Base-by-base conservation (phyloP, 1,139 yeast species). In the Zygoascus meyerae region DNA sequence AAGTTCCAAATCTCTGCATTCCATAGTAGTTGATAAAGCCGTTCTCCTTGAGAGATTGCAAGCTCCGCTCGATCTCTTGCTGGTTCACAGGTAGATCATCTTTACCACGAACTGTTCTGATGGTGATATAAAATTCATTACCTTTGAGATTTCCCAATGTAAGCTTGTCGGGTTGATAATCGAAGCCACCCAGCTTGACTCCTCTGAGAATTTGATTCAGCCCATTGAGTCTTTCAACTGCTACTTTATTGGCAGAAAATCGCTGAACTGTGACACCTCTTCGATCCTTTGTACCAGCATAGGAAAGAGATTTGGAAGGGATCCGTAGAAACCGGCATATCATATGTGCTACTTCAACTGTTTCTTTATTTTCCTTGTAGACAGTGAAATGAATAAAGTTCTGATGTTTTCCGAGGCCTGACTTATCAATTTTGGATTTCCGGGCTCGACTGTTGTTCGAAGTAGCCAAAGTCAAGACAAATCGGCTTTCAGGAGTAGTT, bases 1-100 rank as follows among this genome's bases (percentile, higher is more conserved):
- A 92, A 0, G 98, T 89, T 30, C 99, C 99, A 64, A 92, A 92
- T 61, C 99, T 72, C 70, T 92, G 99, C 94, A 92, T 83, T 16
- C 99, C 99, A 62, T 77, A 92, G 64, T 94, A 92, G 64, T 92
- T 92, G 55, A 92, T 83, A 57, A 86, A 92, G 0, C 99, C 99
- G 29, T 75, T 72, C 1, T 71, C 72, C 46, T 71, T 70, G 48
- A 92, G 70, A 0, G 89, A 77, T 3, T 70, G 62, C 55, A 89
- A 73, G 29, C 92, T 77, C 11, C 67, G 63, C 16, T 86, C 70
- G 4, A 85, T 69, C 2, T 73, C 69, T 28, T 66, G 52, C 3
- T 60, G 37, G 11, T 49, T 49, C 2, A 49, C 44, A 3, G 56
- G 54, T 1, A 51, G 42, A 3, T 57, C 53, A 11, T 69, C 64